phyloP scores from a whole-genome alignment of 805 yeast genomes.

The Candida ovalis region DNA sequence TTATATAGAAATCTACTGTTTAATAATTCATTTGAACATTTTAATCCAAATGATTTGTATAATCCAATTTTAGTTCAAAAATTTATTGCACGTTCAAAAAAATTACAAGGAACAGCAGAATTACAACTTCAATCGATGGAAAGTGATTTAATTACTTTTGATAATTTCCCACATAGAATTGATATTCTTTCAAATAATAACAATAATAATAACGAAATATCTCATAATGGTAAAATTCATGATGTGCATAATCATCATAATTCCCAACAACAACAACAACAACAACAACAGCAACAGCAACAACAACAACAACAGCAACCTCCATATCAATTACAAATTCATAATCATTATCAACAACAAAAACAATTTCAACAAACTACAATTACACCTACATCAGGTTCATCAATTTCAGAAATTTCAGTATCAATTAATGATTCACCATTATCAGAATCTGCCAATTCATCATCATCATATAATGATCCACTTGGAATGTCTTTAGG shows the following conservation, averaged over 20 bases:
- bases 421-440: not conserved
- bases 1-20: slow-evolving; percentile 8
- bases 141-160: slow-evolving; percentile 1
- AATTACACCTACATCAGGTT: not conserved
- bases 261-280: not conserved
- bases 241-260: not conserved
- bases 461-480: not conserved
- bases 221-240: not conserved
- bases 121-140: slow-evolving; percentile 9
- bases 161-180: slow-evolving; percentile 9
- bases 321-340: too few species aligned
- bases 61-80: not conserved
- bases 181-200: not conserved
- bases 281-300: not conserved
- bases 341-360: too few species aligned
- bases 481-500: not conserved
- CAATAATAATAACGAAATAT: too few species aligned
- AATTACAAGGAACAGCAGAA: slow-evolving; percentile 5
- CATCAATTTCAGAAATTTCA: not conserved
- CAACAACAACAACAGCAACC: not conserved
- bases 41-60: not conserved
- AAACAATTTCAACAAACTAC: not conserved
- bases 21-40: slow-evolving; percentile 6
- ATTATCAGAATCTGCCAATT: not conserved
- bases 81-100: slow-evolving; percentile 4